These are phyloP conservation scores for Candida chauliodis DNA, from an alignment of 805 yeast genomes.

Conservation along the genomic window DNA sequence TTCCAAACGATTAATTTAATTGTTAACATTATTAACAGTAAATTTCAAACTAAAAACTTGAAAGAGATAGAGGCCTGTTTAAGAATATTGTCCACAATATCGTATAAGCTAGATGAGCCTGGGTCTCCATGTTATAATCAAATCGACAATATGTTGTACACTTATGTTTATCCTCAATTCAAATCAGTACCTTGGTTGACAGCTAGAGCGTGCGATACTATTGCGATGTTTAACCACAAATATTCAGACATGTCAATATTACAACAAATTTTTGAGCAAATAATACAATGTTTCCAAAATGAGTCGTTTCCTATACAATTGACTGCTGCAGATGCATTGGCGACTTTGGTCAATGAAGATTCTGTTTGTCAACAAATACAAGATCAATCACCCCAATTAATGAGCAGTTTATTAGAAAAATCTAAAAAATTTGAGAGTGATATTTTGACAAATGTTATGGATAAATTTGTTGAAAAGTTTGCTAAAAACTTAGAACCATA, in stretches of 20 bases:
- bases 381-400: slow-evolving; percentile 42
- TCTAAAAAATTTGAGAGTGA: slow-evolving; percentile 43
- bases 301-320: slow-evolving; percentile 48
- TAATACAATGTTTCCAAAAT: slow-evolving; percentile 37
- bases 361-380: slow-evolving; percentile 39
- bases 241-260: slow-evolving; percentile 32
- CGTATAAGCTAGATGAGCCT: slow-evolving; percentile 34
- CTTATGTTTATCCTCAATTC: slow-evolving; percentile 40
- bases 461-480: slow-evolving; percentile 41
- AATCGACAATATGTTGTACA: slow-evolving; percentile 34
- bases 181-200: slow-evolving; percentile 39
- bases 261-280: slow-evolving; percentile 39
- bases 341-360: slow-evolving; percentile 46
- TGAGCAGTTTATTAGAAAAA: slow-evolving; percentile 42
- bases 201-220: slow-evolving; percentile 45
- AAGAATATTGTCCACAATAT: slow-evolving; percentile 37
- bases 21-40: slow-evolving; percentile 29
- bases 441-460: slow-evolving; percentile 43
- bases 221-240: slow-evolving; percentile 36
- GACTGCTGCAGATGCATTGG: slow-evolving; percentile 51
- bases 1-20: slow-evolving; percentile 33
- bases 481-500: slow-evolving; percentile 41
- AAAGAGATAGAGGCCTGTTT: slow-evolving; percentile 42
- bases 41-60: slow-evolving; percentile 34
- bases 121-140: slow-evolving; percentile 37